Conservation (phyloP, 2,329 filamentous ascomycete genomes). For the Hawksworthiomyces lignivorus region DNA sequence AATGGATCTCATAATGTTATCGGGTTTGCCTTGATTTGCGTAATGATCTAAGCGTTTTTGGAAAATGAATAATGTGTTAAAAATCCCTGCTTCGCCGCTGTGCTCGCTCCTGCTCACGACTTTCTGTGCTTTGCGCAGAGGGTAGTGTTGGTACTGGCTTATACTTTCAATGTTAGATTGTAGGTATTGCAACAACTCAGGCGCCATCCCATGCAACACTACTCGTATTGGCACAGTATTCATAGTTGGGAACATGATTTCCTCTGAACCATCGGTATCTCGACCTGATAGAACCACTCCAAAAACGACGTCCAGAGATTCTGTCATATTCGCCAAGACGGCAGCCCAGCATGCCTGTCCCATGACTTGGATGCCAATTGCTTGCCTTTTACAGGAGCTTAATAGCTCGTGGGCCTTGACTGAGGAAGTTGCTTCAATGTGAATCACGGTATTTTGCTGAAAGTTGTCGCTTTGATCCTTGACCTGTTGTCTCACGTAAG, state of each 20-base stretch:
- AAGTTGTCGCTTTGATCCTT: background rate
- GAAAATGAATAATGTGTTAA: conserved; percentile 50
- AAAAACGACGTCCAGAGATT: conserved; percentile 68
- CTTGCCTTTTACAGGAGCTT: conserved; percentile 55
- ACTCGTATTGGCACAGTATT: conserved; percentile 75
- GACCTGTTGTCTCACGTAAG: conserved; percentile 13
- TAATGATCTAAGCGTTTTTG: conserved; percentile 29
- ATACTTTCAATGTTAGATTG: conserved; percentile 62
- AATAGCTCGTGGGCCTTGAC: conserved; percentile 35
- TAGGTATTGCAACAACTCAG: conserved; percentile 61
- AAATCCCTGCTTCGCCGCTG: conserved; percentile 31
- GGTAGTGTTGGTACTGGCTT: conserved; percentile 67
- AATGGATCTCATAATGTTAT: conserved; percentile 52
- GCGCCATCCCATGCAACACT: conserved; percentile 60
- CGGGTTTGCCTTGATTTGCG: too few species aligned
- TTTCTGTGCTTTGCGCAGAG: conserved; percentile 61
- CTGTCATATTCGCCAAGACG: conserved; percentile 54
- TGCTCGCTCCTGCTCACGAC: conserved; percentile 28
- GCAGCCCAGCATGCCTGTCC: conserved; percentile 71
- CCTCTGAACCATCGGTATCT: conserved; percentile 61
- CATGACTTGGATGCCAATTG: conserved; percentile 68
- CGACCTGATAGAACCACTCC: conserved; percentile 79
- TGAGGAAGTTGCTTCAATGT: conserved; percentile 37
- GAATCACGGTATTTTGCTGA: conserved; percentile 21
- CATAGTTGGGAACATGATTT: conserved; percentile 80